Evolutionary conservation across 75 land plant species (phyloP), one percentile per base, ranked within the genome.

Genomic region (Ceratopteris richardii): DNA sequence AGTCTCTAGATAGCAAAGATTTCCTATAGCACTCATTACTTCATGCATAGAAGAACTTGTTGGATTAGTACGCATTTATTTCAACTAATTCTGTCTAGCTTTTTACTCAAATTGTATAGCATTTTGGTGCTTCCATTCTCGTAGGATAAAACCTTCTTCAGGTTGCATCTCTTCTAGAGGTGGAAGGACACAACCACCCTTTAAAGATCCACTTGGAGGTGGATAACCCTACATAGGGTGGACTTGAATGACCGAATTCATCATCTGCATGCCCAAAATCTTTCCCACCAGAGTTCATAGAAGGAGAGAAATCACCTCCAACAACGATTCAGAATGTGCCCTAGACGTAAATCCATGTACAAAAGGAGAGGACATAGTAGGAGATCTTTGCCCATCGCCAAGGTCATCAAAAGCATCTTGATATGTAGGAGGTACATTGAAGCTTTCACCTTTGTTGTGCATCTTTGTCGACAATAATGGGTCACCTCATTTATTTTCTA

Each of bases 61-160:
- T n/a, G n/a, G n/a, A n/a, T n/a, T n/a, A n/a, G n/a, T n/a, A n/a
- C n/a, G n/a, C n/a, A n/a, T n/a, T n/a, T n/a, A n/a, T n/a, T n/a
- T n/a, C n/a, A n/a, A n/a, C n/a, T n/a, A n/a, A n/a, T n/a, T n/a
- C n/a, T n/a, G n/a, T n/a, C n/a, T n/a, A n/a, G n/a, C n/a, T n/a
- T n/a, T n/a, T n/a, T n/a, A n/a, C n/a, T n/a, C n/a, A n/a, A n/a
- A n/a, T n/a, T n/a, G n/a, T n/a, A n/a, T n/a, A n/a, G n/a, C n/a
- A n/a, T n/a, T n/a, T n/a, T n/a, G n/a, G n/a, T n/a, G 73, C 52
- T 76, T 71, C 87, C 87, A 84, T 61, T 84, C 84, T 17, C 87
- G 80, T 24, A 77, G 72, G 24, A 73, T 64, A 46, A 40, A 71
- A 10, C 87, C 87, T 72, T 84, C 84, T 54, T 84, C 87, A 0